Evolutionary conservation across 352 stramenopile species (phyloP), one percentile per base, ranked within the genome.

Genomic region (Phytopythium mirpurense): DNA sequence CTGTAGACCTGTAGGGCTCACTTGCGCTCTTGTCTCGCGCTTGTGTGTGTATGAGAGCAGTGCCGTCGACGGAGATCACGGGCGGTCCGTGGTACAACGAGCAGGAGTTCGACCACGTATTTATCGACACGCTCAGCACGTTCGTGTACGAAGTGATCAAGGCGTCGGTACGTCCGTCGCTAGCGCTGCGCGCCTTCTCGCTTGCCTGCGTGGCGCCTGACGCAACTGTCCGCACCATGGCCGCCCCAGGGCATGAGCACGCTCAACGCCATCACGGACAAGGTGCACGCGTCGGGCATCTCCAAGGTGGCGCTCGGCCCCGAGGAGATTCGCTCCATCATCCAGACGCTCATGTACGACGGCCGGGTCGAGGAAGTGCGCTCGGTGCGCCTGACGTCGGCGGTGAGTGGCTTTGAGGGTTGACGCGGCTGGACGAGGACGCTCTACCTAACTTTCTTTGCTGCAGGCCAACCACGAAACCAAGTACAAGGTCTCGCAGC

Each of bases 41-140:
- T 37, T 10, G 34, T 37, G 34, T 16, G 35, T 40, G 15, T 40
- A 12, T 36, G n/a, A n/a, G n/a, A n/a, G 40, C 45, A 95, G 87
- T 93, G 41, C 97, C 97, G 32, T 94, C 95, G 6, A 98, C 97
- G 49, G 97, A 99, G 73, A 96, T 99, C 59, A 99, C 97, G 10
- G 97, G 97, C 62, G 97, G 97, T 23, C 94, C 97, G 41, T 99
- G 97, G 97, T 99, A 99, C 80, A 98, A 97, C 59, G 96, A 99
- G 56, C 88, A 96, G 61, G 90, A 99, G 71, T 99, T 99, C 67
- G 96, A 99, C 76, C 93, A 98, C 68, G 96, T 98, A 63, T 99
- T 99, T 77, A 98, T 99, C 68, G 81, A 97, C 48, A 96, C 96
- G 54, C 72, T 99, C 37, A 92, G 90, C 54, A 96, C 90, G 21